Base-by-base conservation (phyloP, 2,329 filamentous ascomycete genomes). In the Penicillium hordei region DNA sequence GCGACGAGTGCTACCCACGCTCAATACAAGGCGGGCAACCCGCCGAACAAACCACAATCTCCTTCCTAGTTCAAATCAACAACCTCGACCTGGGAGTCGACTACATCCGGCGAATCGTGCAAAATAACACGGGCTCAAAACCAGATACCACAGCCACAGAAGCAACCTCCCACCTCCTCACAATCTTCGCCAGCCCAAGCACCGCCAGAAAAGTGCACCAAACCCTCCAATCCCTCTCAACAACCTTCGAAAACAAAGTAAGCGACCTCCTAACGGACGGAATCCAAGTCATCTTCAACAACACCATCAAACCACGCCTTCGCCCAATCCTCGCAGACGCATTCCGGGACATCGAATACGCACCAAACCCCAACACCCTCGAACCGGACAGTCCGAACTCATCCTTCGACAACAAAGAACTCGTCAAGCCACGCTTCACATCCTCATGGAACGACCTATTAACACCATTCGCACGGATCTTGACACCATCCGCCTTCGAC, bases 41-140 rank as follows among this genome's bases (percentile, higher is more conserved):
- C 0, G 91, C 93, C 0, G 94, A 99, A 73, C 87, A 92, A 67
- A 91, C 89, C 66, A 89, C 97, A 63, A 85, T 97, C 51, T 83
- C 89, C 4, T 99, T 99, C 73, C 86, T 97, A 17, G 88, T 97
- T 23, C 83, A 97, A 46, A 91, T 97, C 75, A 99, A 99, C 81
- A 97, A 93, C 72, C 86, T 99, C 27, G 93, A 99, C 72, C 85
- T 96, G 59, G 89, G 92, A 10, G 91, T 91, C 61, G 91, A 97
- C 70, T 99, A 99, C 75, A 84, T 97, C 50, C 85, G 86, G 17
- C 89, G 93, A 54, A 97, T 99, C 65, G 88, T 97, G 44, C 82
- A 83, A 33, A 83, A 86, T 34, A 86, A 89, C 48, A 79, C 93
- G 27, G 80, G 75, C 49, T 62, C 66, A 3, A 71, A 69, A 46